Evolutionary conservation across 179 eudicot genomes (phyloP), one percentile per base, ranked within the genome.

Genomic region (Corrigiola litoralis): DNA sequence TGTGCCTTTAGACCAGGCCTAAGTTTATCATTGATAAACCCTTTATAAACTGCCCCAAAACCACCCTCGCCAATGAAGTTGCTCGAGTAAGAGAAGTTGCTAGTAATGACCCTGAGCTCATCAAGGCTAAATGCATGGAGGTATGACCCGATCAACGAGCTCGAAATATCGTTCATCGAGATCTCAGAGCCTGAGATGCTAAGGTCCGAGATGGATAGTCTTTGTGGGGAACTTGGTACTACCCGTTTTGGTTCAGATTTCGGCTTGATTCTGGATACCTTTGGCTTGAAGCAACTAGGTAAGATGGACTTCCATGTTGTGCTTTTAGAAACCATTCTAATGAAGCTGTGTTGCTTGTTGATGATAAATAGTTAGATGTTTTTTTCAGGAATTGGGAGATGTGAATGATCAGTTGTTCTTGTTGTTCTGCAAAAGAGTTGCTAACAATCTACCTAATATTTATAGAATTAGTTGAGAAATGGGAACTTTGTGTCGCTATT

Each of bases 1-100:
- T 90, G 97, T 57, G 98, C 84, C 64, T 74, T 72, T 75, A 90
- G 75, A 5, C 94, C 94, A 2, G 89, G 80, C 34, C 87, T 72
- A 45, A 83, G 41, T 68, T 74, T 79, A 4, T 84, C 90, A 61
- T 85, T 84, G 20, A 87, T 73, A 67, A 90, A 92, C 69, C 98
- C 98, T 66, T 92, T 92, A 54, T 92, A 75, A 38, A 92, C 98
- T 0, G 95, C 95, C 2, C 98, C 98, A 25, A 92, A 92, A 32
- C 98, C 98, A 14, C 98, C 98, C 55, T 90, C 95, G 0, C 98
- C 97, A n/a, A 92, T 79, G 52, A 78, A 87, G 49, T 87, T 92
- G 48, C 82, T 72, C 0, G 87, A 49, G 42, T 75, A 65, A 8
- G 89, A 75, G 64, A 82, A 90, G 65, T 83, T 77, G 45, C 77